Evolutionary conservation across 257 asterid genomes (phyloP).

Genomic region (Orobanche coerulescens): DNA sequence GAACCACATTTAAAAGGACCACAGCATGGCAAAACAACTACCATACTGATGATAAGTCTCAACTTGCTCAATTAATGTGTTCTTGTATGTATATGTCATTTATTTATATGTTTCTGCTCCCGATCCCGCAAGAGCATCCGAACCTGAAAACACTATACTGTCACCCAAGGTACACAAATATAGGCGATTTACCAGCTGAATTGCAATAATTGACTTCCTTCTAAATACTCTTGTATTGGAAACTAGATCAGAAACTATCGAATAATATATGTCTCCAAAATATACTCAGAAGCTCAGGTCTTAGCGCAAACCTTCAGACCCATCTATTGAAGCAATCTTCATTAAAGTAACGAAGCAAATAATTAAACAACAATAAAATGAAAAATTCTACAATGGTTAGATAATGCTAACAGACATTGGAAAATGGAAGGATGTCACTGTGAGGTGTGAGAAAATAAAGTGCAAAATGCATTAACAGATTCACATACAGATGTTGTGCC

Average conservation of each 20-base stretch:
- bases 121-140: too few species aligned
- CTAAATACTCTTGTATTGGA: too few species aligned
- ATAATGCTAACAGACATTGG: not conserved
- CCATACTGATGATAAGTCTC: not conserved
- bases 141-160: too few species aligned
- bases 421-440: not conserved
- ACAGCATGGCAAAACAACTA: not conserved
- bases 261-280: too few species aligned
- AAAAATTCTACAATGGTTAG: constrained; percentile 2
- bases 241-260: too few species aligned
- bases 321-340: not conserved
- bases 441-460: not conserved
- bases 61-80: not conserved
- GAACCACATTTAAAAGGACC: not conserved
- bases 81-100: not conserved
- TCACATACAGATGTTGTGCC: constrained; percentile 75
- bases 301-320: not conserved
- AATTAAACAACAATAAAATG: not conserved
- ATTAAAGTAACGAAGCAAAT: not conserved
- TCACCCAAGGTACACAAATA: too few species aligned
- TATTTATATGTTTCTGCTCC: not conserved
- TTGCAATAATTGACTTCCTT: too few species aligned
- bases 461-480: constrained; percentile 8
- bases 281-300: not conserved
- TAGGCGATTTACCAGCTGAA: too few species aligned